These are phyloP conservation scores for Ilex asprella DNA, from an alignment of 257 asterid species.

Conservation along the genomic window DNA sequence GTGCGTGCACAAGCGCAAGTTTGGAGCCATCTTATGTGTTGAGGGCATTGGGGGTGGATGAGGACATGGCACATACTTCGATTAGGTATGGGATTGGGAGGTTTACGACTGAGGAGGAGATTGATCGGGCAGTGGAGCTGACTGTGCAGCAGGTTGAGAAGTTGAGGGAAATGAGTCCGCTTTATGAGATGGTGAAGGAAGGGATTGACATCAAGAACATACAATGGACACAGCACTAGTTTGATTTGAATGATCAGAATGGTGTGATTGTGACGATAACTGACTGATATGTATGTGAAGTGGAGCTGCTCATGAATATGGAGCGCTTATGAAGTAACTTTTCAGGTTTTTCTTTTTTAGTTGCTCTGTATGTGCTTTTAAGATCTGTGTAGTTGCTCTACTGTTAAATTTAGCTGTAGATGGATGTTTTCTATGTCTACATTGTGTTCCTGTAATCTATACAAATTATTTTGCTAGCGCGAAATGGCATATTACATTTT, in stretches of 20 bases:
- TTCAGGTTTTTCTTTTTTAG: slow-evolving; percentile 21
- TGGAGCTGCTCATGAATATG: background rate
- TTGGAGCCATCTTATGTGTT: slow-evolving; percentile 94
- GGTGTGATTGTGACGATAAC: slow-evolving; percentile 6
- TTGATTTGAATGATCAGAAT: slow-evolving; percentile 8
- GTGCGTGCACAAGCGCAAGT: slow-evolving; percentile 97
- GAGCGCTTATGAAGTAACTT: slow-evolving; percentile 4
- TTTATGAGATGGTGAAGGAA: slow-evolving; percentile 90
- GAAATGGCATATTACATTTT: too few species aligned
- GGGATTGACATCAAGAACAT: slow-evolving; percentile 92
- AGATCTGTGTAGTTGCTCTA: too few species aligned
- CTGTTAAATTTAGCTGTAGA: too few species aligned
- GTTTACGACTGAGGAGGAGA: slow-evolving; percentile 86
- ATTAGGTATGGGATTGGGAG: slow-evolving; percentile 97
- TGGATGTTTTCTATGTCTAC: too few species aligned
- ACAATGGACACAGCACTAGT: slow-evolving; percentile 79
- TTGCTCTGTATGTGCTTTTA: too few species aligned
- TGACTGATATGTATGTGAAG: slow-evolving; percentile 10
- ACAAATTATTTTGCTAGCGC: too few species aligned
- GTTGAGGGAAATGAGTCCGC: slow-evolving; percentile 95
- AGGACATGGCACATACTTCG: slow-evolving; percentile 98
- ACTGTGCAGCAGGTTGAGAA: slow-evolving; percentile 91
- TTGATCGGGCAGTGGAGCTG: slow-evolving; percentile 79
- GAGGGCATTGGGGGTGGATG: slow-evolving; percentile 97
- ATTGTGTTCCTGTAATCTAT: too few species aligned